Base-by-base conservation (phyloP, 345 rosid genomes). In the Brassica carinata region DNA sequence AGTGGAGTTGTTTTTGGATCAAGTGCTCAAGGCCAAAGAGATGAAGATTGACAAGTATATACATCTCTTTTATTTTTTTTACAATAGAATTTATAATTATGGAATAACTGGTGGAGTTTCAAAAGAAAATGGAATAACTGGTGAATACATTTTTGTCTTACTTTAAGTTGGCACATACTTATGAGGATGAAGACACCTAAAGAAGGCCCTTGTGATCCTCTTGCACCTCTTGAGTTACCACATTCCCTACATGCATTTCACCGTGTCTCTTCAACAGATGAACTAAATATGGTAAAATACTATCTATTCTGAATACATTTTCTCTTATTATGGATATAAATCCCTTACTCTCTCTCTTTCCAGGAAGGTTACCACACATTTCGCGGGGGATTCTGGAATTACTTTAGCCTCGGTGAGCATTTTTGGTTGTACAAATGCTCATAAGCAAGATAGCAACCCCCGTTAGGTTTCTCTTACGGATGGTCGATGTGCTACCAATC, bases 331-430 rank as follows among this genome's bases (percentile, higher is more conserved):
- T 66, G n/a, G 34, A 40, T 40, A 40, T 40, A 26, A 36, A 33
- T 70, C 78, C 76, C 64, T 74, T 14, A 65, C 71, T 64, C 75
- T 84, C 13, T 74, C 71, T 64, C 75, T 85, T 13, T 74, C 38
- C 90, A 96, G 98, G 98, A 93, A 82, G 99, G 98, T 69, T 81
- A 9, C 85, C 88, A 87, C 79, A 96, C 99, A 67, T 96, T 89
- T 86, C 91, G 94, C 29, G 98, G 99, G 13, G 98, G 99, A 69
- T 93, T 93, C 86, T 96, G 99, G 98, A 96, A 93, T 83, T 93
- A 96, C 87, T 96, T 93, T 80, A 96, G 98, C 86, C 86, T 96
- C 85, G 99, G 98, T 96, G 82, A 86, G 91, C 83, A 13, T 4
- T 4, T 40, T 40, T 40, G 48, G 3, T 73, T 58, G 14, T 26